These are phyloP conservation scores for Botrytis medusae DNA, from an alignment of 2,329 filamentous ascomycete species.

Conservation along the genomic window DNA sequence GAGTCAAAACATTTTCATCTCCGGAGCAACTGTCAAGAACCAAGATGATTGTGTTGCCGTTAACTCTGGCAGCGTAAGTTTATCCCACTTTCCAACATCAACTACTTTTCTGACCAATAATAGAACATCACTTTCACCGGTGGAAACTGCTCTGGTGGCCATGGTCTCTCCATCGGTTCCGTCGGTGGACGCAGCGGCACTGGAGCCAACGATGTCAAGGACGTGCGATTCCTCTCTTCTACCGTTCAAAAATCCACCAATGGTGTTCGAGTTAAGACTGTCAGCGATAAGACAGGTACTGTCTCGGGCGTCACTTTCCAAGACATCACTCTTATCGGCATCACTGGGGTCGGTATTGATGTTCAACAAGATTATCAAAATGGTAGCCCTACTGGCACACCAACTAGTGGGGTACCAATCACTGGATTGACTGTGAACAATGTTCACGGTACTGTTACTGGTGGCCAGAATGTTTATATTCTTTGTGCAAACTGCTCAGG, in stretches of 20 bases:
- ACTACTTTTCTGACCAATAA: neutral
- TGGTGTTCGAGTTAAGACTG: constrained; percentile 45
- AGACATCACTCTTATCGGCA: constrained; percentile 50
- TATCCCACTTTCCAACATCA: no score
- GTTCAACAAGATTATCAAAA: constrained; percentile 56
- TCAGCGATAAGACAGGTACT: constrained; percentile 41
- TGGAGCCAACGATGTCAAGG: constrained; percentile 52
- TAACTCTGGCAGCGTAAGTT: constrained; percentile 50
- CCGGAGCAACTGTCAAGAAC: constrained; percentile 53
- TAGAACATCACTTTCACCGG: constrained; percentile 35
- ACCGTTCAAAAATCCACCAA: constrained; percentile 52
- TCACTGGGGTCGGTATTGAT: constrained; percentile 48
- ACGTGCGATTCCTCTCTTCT: constrained; percentile 50
- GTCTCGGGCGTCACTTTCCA: constrained; percentile 53
- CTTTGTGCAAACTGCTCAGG: constrained; percentile 53
- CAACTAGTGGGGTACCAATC: constrained; percentile 48
- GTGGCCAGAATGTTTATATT: constrained; percentile 49
- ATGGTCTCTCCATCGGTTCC: constrained; percentile 57
- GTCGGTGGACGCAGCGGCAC: constrained; percentile 54
- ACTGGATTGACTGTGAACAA: constrained; percentile 48
- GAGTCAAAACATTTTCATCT: constrained; percentile 50
- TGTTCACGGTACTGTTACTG: constrained; percentile 46
- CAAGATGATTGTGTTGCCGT: constrained; percentile 61
- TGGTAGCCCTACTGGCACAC: constrained; percentile 31
- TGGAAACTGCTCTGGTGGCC: constrained; percentile 37